Evolutionary conservation across 192 early-diverging fungal species (phyloP).

Genomic region (Lobosporangium transversale): DNA sequence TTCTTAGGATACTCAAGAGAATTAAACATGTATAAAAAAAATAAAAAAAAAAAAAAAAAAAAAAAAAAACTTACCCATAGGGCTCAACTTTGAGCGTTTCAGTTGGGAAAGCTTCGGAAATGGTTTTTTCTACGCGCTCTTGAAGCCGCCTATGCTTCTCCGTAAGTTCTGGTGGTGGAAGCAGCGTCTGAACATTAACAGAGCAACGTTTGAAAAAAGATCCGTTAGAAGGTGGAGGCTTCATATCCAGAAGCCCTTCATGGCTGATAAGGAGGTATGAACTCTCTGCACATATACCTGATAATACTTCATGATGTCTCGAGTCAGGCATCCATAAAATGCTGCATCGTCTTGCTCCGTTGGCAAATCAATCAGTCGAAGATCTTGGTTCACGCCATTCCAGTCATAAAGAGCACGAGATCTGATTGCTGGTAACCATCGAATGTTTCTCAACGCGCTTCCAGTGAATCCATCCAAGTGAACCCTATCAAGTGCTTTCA

Average conservation of each 20-base stretch:
- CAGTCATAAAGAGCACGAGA: slow-evolving; percentile 18
- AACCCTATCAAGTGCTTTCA: slow-evolving; percentile 6
- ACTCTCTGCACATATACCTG: slow-evolving; percentile 11
- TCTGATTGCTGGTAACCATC: not conserved
- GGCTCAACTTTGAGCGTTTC: slow-evolving; percentile 35
- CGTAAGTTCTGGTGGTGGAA: slow-evolving; percentile 20
- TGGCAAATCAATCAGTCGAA: slow-evolving; percentile 20
- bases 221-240: no score
- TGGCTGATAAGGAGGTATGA: no score
- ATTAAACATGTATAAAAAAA: not conserved
- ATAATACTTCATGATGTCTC: slow-evolving; percentile 28
- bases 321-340: slow-evolving; percentile 32
- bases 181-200: slow-evolving; percentile 12
- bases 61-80: slow-evolving; percentile 20
- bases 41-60: not conserved
- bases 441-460: slow-evolving; percentile 11
- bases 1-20: no score
- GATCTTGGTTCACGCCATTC: slow-evolving; percentile 14
- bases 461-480: slow-evolving; percentile 4
- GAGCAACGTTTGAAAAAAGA: no score
- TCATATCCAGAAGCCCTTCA: no score
- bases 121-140: not conserved
- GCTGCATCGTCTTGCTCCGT: slow-evolving; percentile 10
- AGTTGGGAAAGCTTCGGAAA: slow-evolving; percentile 10
- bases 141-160: slow-evolving; percentile 11